Evolutionary conservation across 805 yeast genomes (phyloP), one percentile per base, ranked within the genome.

Genomic region (Kodamaea leandrae): DNA sequence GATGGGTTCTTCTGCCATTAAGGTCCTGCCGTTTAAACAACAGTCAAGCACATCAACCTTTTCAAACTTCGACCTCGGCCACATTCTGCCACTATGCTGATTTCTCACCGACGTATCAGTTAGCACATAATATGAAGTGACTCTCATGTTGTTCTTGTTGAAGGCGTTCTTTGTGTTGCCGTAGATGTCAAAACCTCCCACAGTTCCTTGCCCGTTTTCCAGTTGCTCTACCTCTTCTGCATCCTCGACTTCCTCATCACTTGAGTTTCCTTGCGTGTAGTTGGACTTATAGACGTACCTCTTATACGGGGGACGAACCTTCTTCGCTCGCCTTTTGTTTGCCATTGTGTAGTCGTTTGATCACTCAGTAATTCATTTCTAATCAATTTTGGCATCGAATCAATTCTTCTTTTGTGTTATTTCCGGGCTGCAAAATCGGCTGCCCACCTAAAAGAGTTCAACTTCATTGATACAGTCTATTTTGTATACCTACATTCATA

Each of bases 251-350:
- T 47, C 54, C 17, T 54, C 61, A 30, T 55, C 60, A 36, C 60
- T 53, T 36, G 53, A 48, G 30, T 51, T 50, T 16, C 43, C 53
- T 24, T 50, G 57, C 4, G 59, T 53, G 37, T 51, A 55, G 48
- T 53, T 60, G 19, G 72, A 68, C 23, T 77, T 72, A 51, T 78
- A 80, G 34, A 76, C 88, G 59, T 86, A 87, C 60, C 82, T 76
- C 61, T 80, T 74, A 64, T 86, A 89, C 4, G 90, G 89, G 42
- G 89, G 88, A 47, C 82, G 80, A 35, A 76, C 70, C 71, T 89
- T 84, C 71, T 83, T 84, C 8, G 96, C 89, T 59, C 97, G 76
- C 55, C 90, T 66, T 62, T 88, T 89, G 64, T 89, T 89, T 24
- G 89, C 96, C 82, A 89, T 89, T n/a, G n/a, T n/a, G 39, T 52